Evolutionary conservation across 2,329 filamentous ascomycete genomes (phyloP), one percentile per base, ranked within the genome.

Genomic region (Cladosporium sp.): DNA sequence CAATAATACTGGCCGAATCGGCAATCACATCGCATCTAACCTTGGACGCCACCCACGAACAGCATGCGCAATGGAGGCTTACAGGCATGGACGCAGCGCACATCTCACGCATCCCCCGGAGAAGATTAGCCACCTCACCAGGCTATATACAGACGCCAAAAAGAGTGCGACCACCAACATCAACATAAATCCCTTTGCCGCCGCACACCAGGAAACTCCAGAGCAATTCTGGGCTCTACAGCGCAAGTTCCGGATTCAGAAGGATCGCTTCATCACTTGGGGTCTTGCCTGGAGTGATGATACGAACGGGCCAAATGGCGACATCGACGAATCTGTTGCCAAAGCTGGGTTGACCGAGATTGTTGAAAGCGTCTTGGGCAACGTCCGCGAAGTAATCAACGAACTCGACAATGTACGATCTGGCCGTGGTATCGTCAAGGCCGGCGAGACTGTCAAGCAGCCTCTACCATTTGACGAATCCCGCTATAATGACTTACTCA

Each of bases 131-230:
- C 70, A 72, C 54, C 82, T 92, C 21, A 91, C 88, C 70, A 84
- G 90, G 72, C 86, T 93, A 65, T 93, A 93, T 76, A 90, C 90
- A 70, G 91, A 93, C 79, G 92, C 90, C 65, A 93, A 93, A 75
- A 90, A 88, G 71, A 91, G 89, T 28, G 74, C 75, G 3, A 67
- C 88, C 86, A 65, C 85, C 86, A 74, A 84, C 86, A 62, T 84
- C 83, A 69, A 88, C 83, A 77, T 87, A 75, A 72, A 87, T 74
- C 72, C 79, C 80, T 85, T 72, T 81, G 57, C 57, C 54, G 57
- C 51, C n/a, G 48, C 54, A 16, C 64, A 65, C n/a, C 64, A 62
- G 46, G 64, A 58, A 36, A 89, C 74, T n/a, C 76, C 75, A 56
- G 89, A 90, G 26, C 89, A 92, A 69, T 86, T 91, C 74, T 87